These are phyloP conservation scores for Chamaecrista fasciculata DNA, from an alignment of 306 rosid genomes.

Conservation along the genomic window DNA sequence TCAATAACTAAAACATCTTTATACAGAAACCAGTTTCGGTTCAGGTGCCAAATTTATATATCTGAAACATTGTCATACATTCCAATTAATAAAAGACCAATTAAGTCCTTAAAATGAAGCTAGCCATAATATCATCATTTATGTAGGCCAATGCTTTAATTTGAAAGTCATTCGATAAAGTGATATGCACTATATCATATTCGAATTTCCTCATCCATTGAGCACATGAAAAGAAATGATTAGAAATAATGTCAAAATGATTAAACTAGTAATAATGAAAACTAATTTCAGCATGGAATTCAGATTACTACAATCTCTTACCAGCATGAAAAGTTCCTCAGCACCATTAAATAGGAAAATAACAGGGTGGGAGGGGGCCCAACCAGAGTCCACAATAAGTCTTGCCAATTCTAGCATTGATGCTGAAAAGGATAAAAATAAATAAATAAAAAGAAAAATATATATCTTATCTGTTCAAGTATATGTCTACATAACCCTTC, in stretches of 20 bases:
- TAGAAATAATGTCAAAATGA: constrained; percentile 1
- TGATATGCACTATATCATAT: constrained; percentile 1
- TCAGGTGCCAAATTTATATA: constrained; percentile 14
- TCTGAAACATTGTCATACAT: constrained; percentile 9
- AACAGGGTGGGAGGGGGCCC: constrained; percentile 76
- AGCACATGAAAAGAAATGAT: background rate
- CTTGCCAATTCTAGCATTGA: constrained; percentile 92
- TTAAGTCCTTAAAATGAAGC: background rate
- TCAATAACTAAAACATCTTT: constrained; percentile 9
- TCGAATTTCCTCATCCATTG: background rate
- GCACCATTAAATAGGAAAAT: constrained; percentile 98
- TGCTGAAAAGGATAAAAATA: constrained; percentile 47
- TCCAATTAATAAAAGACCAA: constrained; percentile 5
- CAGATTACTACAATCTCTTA: constrained; percentile 40
- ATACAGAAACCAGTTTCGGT: constrained; percentile 20
- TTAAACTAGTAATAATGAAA: constrained; percentile 1
- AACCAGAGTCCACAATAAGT: constrained; percentile 78
- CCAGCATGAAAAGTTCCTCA: constrained; percentile 97
- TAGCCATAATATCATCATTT: constrained; percentile 13
- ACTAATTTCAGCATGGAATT: constrained; percentile 18
- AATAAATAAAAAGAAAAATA: constrained; percentile 1
- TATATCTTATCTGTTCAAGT: constrained; percentile 13
- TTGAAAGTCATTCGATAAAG: constrained; percentile 6
- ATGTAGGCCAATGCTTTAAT: background rate
- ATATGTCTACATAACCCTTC: constrained; percentile 8